phyloP scores from a whole-genome alignment of 1,139 yeast genomes.

The Diutina mesorugosa region DNA sequence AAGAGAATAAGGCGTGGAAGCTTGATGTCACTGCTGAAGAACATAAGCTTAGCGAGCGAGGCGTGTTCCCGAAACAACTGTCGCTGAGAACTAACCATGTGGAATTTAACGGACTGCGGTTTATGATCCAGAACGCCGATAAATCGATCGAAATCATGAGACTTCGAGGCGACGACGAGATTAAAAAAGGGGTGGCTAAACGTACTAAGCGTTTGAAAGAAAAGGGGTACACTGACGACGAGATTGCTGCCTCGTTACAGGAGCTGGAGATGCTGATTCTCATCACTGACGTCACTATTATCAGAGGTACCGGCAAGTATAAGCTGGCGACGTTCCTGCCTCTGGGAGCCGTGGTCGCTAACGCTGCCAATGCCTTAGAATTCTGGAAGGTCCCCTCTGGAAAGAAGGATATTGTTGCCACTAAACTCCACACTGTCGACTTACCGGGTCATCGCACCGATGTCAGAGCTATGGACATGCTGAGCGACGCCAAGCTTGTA shows the following conservation, averaged over 20 bases:
- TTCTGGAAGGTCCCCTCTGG: neutral
- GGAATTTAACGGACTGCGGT: slow-evolving; percentile 14
- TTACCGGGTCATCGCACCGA: slow-evolving; percentile 83
- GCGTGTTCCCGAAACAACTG: slow-evolving; percentile 66
- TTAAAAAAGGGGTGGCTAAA: slow-evolving; percentile 63
- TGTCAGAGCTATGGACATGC: slow-evolving; percentile 69
- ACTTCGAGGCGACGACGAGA: slow-evolving; percentile 65
- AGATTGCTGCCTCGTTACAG: slow-evolving; percentile 38
- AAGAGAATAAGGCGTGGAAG: slow-evolving; percentile 76
- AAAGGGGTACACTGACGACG: slow-evolving; percentile 51
- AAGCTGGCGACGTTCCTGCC: neutral
- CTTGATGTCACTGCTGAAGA: slow-evolving; percentile 45
- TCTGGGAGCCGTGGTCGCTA: neutral
- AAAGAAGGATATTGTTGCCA: slow-evolving; percentile 5
- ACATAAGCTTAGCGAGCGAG: slow-evolving; percentile 43
- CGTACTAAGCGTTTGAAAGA: slow-evolving; percentile 71
- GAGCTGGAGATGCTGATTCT: slow-evolving; percentile 46
- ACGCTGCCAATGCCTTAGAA: neutral
- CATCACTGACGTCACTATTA: slow-evolving; percentile 49
- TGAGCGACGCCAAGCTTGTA: slow-evolving; percentile 66
- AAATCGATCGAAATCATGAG: slow-evolving; percentile 74
- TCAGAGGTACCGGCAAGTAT: slow-evolving; percentile 27
- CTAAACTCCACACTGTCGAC: slow-evolving; percentile 46
- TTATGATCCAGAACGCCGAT: slow-evolving; percentile 68
- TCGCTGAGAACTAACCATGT: slow-evolving; percentile 61